Evolutionary conservation across 2,329 filamentous ascomycete species (phyloP).

Genomic region (Cytospora leucostoma): DNA sequence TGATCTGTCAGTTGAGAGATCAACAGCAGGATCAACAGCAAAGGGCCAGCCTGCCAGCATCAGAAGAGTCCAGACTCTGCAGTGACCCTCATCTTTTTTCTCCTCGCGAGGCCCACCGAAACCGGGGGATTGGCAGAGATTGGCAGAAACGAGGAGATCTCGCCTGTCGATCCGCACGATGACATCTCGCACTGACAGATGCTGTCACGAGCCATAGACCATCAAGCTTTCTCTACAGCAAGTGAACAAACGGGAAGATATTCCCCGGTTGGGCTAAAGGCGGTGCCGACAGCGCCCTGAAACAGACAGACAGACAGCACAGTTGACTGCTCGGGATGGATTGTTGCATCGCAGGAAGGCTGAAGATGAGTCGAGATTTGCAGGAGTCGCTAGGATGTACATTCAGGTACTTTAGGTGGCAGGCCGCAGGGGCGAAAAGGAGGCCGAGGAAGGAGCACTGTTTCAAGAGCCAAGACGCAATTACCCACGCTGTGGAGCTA

Average conservation of each 20-base stretch:
- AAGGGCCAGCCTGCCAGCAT: not conserved
- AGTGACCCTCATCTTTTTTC: slow-evolving; percentile 10
- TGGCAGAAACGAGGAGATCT: slow-evolving; percentile 20
- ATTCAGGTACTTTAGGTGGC: not conserved
- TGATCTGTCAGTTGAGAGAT: slow-evolving; percentile 3
- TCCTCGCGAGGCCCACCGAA: slow-evolving; percentile 4
- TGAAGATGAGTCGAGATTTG: slow-evolving; percentile 17
- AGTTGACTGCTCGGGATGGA: not conserved
- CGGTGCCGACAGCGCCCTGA: not conserved
- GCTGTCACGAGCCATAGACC: not conserved
- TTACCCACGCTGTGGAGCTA: slow-evolving; percentile 9
- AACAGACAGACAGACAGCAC: not conserved
- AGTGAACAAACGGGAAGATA: not conserved
- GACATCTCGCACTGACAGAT: slow-evolving; percentile 4
- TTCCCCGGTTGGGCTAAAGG: not conserved
- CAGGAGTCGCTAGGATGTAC: slow-evolving; percentile 4
- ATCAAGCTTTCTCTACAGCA: not conserved
- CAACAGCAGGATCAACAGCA: not conserved
- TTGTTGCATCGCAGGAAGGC: slow-evolving; percentile 12
- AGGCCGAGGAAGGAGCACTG: slow-evolving; percentile 11
- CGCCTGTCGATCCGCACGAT: slow-evolving; percentile 16
- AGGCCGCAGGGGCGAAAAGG: slow-evolving; percentile 16
- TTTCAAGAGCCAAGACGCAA: slow-evolving; percentile 24
- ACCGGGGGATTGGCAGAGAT: slow-evolving; percentile 11
- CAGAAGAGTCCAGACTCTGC: not conserved